phyloP scores from a whole-genome alignment of 805 yeast species.

The Starmerella sirachaensis region DNA sequence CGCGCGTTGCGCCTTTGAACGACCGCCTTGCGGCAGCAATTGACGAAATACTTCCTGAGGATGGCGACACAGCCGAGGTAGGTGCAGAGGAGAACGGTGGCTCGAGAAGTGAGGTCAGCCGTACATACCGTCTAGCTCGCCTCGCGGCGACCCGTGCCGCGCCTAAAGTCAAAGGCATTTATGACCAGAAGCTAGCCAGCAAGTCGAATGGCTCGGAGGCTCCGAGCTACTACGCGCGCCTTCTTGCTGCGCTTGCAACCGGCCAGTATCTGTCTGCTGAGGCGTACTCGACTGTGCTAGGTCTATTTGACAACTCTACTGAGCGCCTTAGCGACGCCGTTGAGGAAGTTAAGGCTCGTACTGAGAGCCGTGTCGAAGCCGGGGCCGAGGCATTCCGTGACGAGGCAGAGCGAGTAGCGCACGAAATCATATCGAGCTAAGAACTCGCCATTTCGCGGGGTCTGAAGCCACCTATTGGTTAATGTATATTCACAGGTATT shows the following conservation, averaged over 20 bases:
- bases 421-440: neutral
- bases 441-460: neutral
- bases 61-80: slow-evolving; percentile 10
- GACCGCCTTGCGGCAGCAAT: slow-evolving; percentile 38
- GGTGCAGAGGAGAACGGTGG: neutral
- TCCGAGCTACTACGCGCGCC: slow-evolving; percentile 12
- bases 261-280: slow-evolving; percentile 14
- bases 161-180: slow-evolving; percentile 16
- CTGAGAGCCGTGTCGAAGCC: slow-evolving; percentile 1
- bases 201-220: slow-evolving; percentile 6
- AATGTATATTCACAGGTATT: too few species aligned
- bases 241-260: slow-evolving; percentile 16
- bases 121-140: slow-evolving; percentile 14
- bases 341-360: slow-evolving; percentile 8
- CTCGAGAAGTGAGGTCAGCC: slow-evolving; percentile 12
- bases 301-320: slow-evolving; percentile 13
- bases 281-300: slow-evolving; percentile 9
- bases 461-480: too few species aligned
- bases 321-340: slow-evolving; percentile 15
- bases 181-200: slow-evolving; percentile 15
- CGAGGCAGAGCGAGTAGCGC: neutral
- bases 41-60: slow-evolving; percentile 37
- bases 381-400: slow-evolving; percentile 1
- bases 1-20: slow-evolving; percentile 52
- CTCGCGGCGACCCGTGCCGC: slow-evolving; percentile 18